Conservation (phyloP, 108 stramenopile genomes). For the Skeletonema potamos region DNA sequence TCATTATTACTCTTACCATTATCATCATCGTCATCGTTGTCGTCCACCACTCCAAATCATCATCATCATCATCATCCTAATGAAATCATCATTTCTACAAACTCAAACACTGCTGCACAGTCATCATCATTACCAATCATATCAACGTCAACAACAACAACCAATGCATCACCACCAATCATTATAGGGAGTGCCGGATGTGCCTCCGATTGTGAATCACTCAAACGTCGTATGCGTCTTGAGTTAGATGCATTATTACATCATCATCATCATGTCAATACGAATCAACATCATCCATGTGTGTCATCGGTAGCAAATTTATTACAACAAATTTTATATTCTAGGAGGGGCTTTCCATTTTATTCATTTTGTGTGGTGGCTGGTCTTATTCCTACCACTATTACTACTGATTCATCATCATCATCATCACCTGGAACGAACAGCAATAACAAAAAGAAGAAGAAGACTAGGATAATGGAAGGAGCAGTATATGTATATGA, state of each 20-base stretch:
- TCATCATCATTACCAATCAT: background rate
- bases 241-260: constrained; percentile 52
- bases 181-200: constrained; percentile 78
- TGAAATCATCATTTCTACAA: background rate
- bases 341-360: constrained; percentile 75
- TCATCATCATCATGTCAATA: constrained; percentile 20
- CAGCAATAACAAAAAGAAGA: background rate
- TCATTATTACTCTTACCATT: background rate
- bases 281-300: background rate
- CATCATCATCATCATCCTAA: no score
- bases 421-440: no score
- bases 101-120: background rate
- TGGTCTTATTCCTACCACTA: constrained; percentile 37
- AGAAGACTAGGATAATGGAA: constrained; percentile 14
- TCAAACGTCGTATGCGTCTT: constrained; percentile 57
- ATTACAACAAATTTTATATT: constrained; percentile 70
- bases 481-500: constrained; percentile 81
- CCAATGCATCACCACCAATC: constrained; percentile 49
- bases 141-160: background rate
- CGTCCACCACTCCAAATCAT: no score
- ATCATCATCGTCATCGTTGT: no score
- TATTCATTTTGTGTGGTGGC: constrained; percentile 85
- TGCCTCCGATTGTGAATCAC: constrained; percentile 72
- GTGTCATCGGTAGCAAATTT: constrained; percentile 60
- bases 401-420: no score